phyloP scores from a whole-genome alignment of 805 yeast genomes.

The Cyberlindnera japonica region DNA sequence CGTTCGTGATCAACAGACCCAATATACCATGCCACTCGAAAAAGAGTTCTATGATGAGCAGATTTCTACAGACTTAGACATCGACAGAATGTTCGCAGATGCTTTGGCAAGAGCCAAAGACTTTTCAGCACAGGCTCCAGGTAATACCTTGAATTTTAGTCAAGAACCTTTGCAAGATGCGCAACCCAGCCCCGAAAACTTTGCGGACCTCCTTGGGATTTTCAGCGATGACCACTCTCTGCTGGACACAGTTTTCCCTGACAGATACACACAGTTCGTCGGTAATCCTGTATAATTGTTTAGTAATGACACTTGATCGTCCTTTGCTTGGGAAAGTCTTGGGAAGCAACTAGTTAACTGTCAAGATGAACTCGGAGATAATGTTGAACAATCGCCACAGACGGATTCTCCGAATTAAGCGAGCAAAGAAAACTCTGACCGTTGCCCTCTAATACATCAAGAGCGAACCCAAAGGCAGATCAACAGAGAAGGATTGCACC shows the following conservation, averaged over 20 bases:
- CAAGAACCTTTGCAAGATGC: background rate
- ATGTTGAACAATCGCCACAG: too few species aligned
- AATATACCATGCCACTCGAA: too few species aligned
- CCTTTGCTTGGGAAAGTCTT: background rate
- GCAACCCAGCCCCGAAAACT: background rate
- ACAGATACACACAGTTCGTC: background rate
- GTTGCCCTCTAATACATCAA: too few species aligned
- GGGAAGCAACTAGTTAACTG: too few species aligned
- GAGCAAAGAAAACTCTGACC: too few species aligned
- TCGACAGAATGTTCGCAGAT: background rate
- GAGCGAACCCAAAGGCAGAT: too few species aligned
- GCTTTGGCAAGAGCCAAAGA: too few species aligned
- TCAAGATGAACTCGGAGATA: too few species aligned
- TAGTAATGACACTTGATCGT: background rate
- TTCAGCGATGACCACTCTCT: slow-evolving; percentile 4
- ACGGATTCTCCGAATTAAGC: too few species aligned
- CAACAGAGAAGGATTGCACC: too few species aligned
- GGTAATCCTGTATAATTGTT: background rate
- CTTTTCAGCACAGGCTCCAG: background rate
- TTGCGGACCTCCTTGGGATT: slow-evolving; percentile 3
- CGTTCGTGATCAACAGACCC: background rate
- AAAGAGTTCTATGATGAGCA: too few species aligned
- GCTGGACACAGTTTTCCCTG: background rate
- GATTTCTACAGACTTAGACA: background rate
- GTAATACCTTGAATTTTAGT: background rate